These are phyloP conservation scores for Debaryomycetaceae sp. DNA, from an alignment of 1,139 yeast genomes.

Conservation along the genomic window DNA sequence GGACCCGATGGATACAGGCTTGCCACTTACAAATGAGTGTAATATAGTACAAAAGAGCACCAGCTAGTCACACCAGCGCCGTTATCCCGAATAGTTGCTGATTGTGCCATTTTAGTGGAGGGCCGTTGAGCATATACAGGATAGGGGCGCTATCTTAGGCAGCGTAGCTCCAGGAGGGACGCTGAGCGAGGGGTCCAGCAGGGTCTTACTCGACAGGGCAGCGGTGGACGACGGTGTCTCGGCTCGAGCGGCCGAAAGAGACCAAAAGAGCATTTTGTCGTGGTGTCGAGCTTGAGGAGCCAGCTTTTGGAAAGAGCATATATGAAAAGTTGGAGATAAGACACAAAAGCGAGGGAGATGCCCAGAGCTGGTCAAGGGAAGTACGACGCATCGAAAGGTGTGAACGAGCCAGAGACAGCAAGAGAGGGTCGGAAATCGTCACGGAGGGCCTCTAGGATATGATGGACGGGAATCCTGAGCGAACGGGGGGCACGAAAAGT, in stretches of 20 bases:
- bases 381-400: neutral
- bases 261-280: neutral
- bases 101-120: conserved; percentile 1
- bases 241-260: neutral
- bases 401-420: neutral
- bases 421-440: neutral
- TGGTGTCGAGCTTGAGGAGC: too few species aligned
- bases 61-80: too few species aligned
- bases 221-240: neutral
- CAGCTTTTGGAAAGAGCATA: too few species aligned
- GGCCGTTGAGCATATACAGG: neutral
- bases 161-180: too few species aligned
- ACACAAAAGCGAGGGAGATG: neutral
- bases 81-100: neutral
- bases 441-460: neutral
- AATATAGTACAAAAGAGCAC: too few species aligned
- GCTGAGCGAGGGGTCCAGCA: too few species aligned
- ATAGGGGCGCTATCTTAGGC: too few species aligned
- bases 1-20: neutral
- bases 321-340: neutral
- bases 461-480: neutral
- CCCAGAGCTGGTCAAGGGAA: neutral
- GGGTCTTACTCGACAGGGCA: too few species aligned
- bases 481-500: neutral
- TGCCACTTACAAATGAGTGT: neutral